Base-by-base conservation (phyloP, 345 rosid genomes). In the Murraya paniculata region DNA sequence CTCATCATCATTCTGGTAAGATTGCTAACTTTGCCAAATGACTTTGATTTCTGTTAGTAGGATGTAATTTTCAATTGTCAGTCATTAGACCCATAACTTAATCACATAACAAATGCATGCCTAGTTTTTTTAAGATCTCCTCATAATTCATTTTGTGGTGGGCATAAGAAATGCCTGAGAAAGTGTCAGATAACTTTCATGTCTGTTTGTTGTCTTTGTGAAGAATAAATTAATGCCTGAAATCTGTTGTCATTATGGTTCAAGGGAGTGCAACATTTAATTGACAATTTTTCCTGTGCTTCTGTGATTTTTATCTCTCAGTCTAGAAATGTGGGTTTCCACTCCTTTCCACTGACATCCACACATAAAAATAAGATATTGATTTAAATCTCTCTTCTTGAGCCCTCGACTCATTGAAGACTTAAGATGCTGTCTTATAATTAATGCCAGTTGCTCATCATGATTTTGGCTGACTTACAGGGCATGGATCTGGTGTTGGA, bases 1-100 rank as follows among this genome's bases (percentile, higher is more conserved):
- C 88, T 77, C 83, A 91, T n/a, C 92, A 90, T 71, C 89, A 91
- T 53, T 72, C 91, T 82, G 98, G 91, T 76, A 84, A 22, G 78
- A 67, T 18, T 73, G 72, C 6, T 69, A 27, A 24, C 76, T 73
- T 39, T 72, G 45, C 31, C 13, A 24, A 3, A 60, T 11, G 9
- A 28, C 22, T 53, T 74, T 41, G 57, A 48, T 55, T 21, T 68
- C 10, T 45, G 36, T 18, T 31, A 36, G 28, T 56, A 50, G 16
- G 66, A 1, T 56, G 5, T 50, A 18, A 11, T n/a, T 69, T 74
- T 21, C 33, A 50, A n/a, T 41, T 13, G 6, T 7, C 19, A 16
- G 25, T 33, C 4, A 41, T 41, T 41, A 11, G 50, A 45, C 5
- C 3, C 50, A 45, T 45, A 1, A 45, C 50, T 13, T 45, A 45